phyloP scores from a whole-genome alignment of 2,329 filamentous ascomycete species.

The Alternaria infectoria region DNA sequence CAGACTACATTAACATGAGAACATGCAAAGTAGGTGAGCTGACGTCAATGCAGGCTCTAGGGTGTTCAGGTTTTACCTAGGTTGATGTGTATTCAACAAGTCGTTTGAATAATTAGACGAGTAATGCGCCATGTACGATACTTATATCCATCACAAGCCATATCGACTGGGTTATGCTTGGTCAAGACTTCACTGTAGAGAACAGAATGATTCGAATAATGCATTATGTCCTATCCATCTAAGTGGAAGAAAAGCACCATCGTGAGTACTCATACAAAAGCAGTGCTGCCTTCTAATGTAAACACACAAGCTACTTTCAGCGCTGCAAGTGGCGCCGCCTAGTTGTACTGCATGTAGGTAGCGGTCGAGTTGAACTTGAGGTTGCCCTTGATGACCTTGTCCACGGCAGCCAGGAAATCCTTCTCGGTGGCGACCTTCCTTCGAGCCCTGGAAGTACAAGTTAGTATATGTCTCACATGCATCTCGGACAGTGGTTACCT shows the following conservation, averaged over 20 bases:
- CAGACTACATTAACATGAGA: neutral
- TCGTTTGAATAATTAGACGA: no score
- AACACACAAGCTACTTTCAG: neutral
- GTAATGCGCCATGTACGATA: neutral
- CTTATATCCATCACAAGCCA: neutral
- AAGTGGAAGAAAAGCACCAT: neutral
- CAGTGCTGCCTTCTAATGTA: neutral
- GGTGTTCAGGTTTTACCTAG: neutral
- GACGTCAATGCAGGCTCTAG: neutral
- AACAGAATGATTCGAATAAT: neutral
- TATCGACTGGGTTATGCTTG: neutral
- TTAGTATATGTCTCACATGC: neutral
- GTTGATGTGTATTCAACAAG: no score
- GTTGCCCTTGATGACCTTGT: slow-evolving; percentile 99
- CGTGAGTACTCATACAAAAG: slow-evolving; percentile 6
- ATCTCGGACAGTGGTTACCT: neutral
- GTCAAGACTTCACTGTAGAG: neutral
- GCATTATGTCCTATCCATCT: neutral
- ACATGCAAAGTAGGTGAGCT: neutral
- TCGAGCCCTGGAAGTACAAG: neutral
- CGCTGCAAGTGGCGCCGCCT: slow-evolving; percentile 43
- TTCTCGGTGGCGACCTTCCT: slow-evolving; percentile 99
- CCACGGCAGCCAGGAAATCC: slow-evolving; percentile 95
- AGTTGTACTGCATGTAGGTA: slow-evolving; percentile 99
- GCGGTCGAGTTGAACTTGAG: slow-evolving; percentile 99